Conservation (phyloP, 2,329 filamentous ascomycete genomes). For the Claviceps arundinis region DNA sequence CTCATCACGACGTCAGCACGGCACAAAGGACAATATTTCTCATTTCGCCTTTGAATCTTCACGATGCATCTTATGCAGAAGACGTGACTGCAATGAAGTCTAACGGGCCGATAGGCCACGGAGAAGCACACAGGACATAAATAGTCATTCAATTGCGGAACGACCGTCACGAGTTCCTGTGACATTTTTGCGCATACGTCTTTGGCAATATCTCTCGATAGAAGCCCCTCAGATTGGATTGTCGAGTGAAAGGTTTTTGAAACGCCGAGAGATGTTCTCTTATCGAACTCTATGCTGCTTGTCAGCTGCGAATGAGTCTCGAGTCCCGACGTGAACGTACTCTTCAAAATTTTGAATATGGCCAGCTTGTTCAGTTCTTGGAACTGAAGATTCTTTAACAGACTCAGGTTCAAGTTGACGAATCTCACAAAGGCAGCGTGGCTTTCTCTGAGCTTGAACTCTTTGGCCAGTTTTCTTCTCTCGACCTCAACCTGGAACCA, state of each 20-base stretch:
- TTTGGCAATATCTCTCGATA: constrained; percentile 57
- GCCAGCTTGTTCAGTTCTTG: constrained; percentile 73
- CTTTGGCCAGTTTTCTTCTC: constrained; percentile 41
- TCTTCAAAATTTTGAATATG: constrained; percentile 75
- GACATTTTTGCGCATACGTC: constrained; percentile 65
- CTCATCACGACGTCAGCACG: constrained; percentile 56
- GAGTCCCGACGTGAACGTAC: constrained; percentile 27
- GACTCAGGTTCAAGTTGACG: constrained; percentile 55
- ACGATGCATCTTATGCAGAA: constrained; percentile 79
- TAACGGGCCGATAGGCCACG: constrained; percentile 72
- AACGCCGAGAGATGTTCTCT: constrained; percentile 62
- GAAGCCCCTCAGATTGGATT: constrained; percentile 45
- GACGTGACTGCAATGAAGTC: constrained; percentile 59
- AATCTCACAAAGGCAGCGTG: constrained; percentile 53
- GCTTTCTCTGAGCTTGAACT: constrained; percentile 55
- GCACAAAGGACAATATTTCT: constrained; percentile 63
- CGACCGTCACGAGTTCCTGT: constrained; percentile 54
- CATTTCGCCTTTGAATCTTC: constrained; percentile 58
- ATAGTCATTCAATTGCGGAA: constrained; percentile 77
- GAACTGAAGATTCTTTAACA: constrained; percentile 73
- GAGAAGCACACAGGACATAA: constrained; percentile 68
- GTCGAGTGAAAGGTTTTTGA: constrained; percentile 47
- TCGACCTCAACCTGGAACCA: constrained; percentile 60
- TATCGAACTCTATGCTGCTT: constrained; percentile 58
- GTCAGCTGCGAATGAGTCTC: not conserved